phyloP scores from a whole-genome alignment of 257 asterid species.

The Rehmannia glutinosa region DNA sequence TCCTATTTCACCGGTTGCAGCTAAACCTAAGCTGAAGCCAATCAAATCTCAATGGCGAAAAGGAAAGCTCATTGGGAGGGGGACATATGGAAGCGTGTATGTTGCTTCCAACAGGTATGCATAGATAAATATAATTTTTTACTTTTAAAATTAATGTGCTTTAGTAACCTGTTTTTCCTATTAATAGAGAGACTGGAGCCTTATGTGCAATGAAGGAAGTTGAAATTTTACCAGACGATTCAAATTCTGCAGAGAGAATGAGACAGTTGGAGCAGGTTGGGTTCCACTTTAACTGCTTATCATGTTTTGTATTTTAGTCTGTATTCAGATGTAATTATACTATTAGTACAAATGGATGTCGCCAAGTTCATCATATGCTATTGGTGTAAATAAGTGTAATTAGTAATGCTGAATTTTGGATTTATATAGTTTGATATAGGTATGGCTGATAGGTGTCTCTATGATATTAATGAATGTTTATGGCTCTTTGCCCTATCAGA shows the following conservation, averaged over 20 bases:
- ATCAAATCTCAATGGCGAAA: conserved; percentile 71
- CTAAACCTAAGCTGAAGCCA: conserved; percentile 43
- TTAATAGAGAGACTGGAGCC: conserved; percentile 80
- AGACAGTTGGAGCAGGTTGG: conserved; percentile 83
- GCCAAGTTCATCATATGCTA: not conserved
- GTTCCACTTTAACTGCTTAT: conserved; percentile 10
- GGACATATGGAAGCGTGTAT: conserved; percentile 86
- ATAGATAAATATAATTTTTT: not conserved
- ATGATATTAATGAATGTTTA: too few relatives aligned
- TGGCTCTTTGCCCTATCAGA: too few relatives aligned
- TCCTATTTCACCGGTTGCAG: conserved; percentile 31
- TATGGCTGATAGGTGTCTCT: too few relatives aligned
- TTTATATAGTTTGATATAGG: not conserved
- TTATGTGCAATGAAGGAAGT: conserved; percentile 98
- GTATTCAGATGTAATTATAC: not conserved
- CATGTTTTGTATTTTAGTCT: too few relatives aligned
- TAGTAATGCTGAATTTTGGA: not conserved
- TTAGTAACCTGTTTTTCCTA: not conserved
- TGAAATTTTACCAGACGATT: conserved; percentile 75
- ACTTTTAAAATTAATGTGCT: not conserved
- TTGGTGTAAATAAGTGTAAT: not conserved
- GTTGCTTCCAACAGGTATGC: conserved; percentile 86
- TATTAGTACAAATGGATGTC: not conserved
- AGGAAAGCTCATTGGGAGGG: conserved; percentile 92
- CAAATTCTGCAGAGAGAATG: conserved; percentile 74